Percentiles rank a stretch among this genome's conserved stretches.
Evolutionary conservation across 1,284 basidiomycete genomes (phyloP).

Genomic region (Hypsizygus ulmarius): DNA sequence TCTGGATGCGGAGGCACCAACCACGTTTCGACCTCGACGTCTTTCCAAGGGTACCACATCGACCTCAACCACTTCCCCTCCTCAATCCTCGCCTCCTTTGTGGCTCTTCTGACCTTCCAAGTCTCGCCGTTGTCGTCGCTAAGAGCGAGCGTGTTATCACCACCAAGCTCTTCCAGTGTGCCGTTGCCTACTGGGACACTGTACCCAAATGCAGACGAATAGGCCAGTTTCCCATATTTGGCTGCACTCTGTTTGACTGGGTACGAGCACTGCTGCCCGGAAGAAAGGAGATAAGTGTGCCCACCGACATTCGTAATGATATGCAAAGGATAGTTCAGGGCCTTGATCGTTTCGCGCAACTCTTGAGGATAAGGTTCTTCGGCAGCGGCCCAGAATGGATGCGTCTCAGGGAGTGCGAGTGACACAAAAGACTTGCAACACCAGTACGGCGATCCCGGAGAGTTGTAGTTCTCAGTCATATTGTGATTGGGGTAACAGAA

Average conservation of each 20-base stretch:
- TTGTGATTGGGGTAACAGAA: slow-evolving; percentile 73
- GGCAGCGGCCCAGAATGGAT: slow-evolving; percentile 68
- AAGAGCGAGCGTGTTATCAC: slow-evolving; percentile 67
- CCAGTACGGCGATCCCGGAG: slow-evolving; percentile 81
- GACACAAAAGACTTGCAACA: slow-evolving; percentile 76
- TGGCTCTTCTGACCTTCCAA: slow-evolving; percentile 67
- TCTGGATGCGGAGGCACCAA: slow-evolving; percentile 59
- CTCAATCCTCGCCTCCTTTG: slow-evolving; percentile 62
- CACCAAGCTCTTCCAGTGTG: slow-evolving; percentile 69
- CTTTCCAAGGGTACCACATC: slow-evolving; percentile 74
- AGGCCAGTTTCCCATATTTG: slow-evolving; percentile 77
- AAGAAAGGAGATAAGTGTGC: slow-evolving; percentile 72
- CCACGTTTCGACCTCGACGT: slow-evolving; percentile 74
- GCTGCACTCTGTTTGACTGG: slow-evolving; percentile 74
- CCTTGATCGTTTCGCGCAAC: slow-evolving; percentile 44
- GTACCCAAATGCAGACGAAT: slow-evolving; percentile 75
- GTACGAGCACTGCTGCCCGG: slow-evolving; percentile 77
- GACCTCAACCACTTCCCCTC: slow-evolving; percentile 55
- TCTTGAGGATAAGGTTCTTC: slow-evolving; percentile 61
- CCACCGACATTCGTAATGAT: slow-evolving; percentile 61
- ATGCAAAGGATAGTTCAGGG: slow-evolving; percentile 63
- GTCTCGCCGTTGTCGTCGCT: slow-evolving; percentile 67
- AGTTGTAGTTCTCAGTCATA: slow-evolving; percentile 79
- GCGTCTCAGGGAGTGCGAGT: slow-evolving; percentile 59
- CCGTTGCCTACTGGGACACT: slow-evolving; percentile 67